A percentile compares a stretch with the other conserved stretches of the same genome.
Evolutionary conservation across 495 filamentous ascomycete genomes (phyloP).

Genomic region (Annulohypoxylon maeteangense): DNA sequence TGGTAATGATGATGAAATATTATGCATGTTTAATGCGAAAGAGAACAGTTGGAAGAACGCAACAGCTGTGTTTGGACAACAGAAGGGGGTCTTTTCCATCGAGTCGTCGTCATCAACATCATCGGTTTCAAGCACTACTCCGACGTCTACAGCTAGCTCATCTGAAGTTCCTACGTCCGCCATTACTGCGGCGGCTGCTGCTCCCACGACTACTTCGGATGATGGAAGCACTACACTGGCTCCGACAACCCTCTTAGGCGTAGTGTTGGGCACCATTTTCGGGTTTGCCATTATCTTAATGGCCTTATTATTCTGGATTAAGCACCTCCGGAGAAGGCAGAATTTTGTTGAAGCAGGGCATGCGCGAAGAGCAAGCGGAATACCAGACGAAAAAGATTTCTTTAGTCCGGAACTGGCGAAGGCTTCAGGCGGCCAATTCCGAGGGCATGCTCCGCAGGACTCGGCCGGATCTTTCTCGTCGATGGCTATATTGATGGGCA

Average conservation of each 20-base stretch:
- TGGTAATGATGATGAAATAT: constrained; percentile 70
- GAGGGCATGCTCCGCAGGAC: constrained; percentile 57
- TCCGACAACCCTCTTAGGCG: constrained; percentile 75
- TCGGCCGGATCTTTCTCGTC: constrained; percentile 65
- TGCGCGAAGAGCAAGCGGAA: constrained; percentile 61
- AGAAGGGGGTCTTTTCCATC: constrained; percentile 46
- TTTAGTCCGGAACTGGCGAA: constrained; percentile 66
- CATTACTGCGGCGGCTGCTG: constrained; percentile 50
- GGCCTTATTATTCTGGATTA: constrained; percentile 72
- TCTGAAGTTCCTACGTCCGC: constrained; percentile 45
- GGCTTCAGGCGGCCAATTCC: constrained; percentile 55
- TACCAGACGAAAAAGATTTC: constrained; percentile 64
- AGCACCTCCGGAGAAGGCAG: constrained; percentile 63
- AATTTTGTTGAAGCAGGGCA: constrained; percentile 58
- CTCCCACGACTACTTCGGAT: constrained; percentile 3
- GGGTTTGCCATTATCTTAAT: constrained; percentile 77
- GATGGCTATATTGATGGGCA: constrained; percentile 66
- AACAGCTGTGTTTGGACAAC: constrained; percentile 67
- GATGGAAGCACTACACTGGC: constrained; percentile 49
- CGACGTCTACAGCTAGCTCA: constrained; percentile 44
- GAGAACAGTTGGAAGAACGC: constrained; percentile 86
- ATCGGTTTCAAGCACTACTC: constrained; percentile 49
- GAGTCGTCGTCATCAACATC: constrained; percentile 49
- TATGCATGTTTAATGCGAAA: constrained; percentile 84
- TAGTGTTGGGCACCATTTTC: constrained; percentile 80